Conservation (phyloP, 805 yeast species). For the Jamesozyma jinghongensis region DNA sequence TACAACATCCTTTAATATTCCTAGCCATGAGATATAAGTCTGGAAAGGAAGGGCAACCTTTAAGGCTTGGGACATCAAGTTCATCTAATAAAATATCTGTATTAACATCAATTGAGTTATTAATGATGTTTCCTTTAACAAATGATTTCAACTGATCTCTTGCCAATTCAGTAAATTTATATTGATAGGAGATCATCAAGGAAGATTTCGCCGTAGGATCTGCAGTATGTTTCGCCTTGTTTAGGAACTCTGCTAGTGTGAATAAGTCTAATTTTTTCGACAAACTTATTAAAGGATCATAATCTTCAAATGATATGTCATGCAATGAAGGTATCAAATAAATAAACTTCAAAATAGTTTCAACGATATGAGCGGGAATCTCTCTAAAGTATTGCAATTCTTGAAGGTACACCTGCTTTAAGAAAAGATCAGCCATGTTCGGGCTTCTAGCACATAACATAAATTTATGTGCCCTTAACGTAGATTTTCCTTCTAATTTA, state of each 20-base stretch:
- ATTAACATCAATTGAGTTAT: conserved; percentile 3
- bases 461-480: conserved; percentile 33
- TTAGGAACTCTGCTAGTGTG: conserved; percentile 33
- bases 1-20: conserved; percentile 18
- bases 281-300: conserved; percentile 22
- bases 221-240: conserved; percentile 21
- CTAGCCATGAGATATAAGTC: conserved; percentile 40
- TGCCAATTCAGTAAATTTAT: conserved; percentile 25
- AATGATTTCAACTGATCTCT: conserved; percentile 19
- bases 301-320: conserved; percentile 27
- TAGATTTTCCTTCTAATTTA: conserved; percentile 3
- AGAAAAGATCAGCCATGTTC: conserved; percentile 17
- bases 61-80: not conserved
- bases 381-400: not conserved
- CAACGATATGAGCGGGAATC: conserved; percentile 10
- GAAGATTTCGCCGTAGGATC: conserved; percentile 28
- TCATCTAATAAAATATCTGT: not conserved
- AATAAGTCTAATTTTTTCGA: conserved; percentile 31
- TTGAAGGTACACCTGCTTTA: not conserved
- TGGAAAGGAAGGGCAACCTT: conserved; percentile 26
- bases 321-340: conserved; percentile 36
- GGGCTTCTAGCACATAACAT: conserved; percentile 33
- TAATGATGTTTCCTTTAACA: conserved; percentile 18
- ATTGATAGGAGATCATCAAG: conserved; percentile 28
- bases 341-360: conserved; percentile 26